Conservation (phyloP, 1,139 yeast genomes). For the Yamadazyma aaseri region DNA sequence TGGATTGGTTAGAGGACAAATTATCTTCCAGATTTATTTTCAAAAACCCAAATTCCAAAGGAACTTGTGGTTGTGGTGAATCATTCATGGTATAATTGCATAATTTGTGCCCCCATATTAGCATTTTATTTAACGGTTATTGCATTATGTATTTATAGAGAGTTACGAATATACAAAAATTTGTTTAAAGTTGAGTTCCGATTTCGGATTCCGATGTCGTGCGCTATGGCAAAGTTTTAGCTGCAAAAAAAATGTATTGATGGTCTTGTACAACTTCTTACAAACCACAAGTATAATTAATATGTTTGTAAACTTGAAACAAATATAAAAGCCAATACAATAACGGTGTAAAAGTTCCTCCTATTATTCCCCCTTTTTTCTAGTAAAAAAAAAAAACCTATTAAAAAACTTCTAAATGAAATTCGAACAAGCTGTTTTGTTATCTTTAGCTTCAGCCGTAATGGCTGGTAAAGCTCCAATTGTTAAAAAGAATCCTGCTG, state of each 20-base stretch:
- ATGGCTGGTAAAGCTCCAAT: constrained; percentile 39
- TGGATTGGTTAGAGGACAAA: constrained; percentile 98
- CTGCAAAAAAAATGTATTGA: neutral
- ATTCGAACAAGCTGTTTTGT: constrained; percentile 3
- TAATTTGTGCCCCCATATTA: neutral
- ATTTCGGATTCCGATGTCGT: constrained; percentile 1
- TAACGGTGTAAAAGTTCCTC: neutral
- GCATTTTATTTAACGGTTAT: neutral
- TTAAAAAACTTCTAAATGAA: constrained; percentile 2
- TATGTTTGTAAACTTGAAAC: neutral
- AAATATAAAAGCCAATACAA: neutral
- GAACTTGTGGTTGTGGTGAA: constrained; percentile 98
- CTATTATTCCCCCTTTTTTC: neutral
- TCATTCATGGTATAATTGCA: constrained; percentile 82
- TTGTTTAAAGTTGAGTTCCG: neutral
- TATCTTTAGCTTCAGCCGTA: constrained; percentile 8
- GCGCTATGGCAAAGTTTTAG: too few relatives aligned
- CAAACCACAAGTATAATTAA: too few relatives aligned
- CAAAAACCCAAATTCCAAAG: constrained; percentile 93
- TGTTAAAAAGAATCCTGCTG: constrained; percentile 41
- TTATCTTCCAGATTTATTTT: constrained; percentile 85
- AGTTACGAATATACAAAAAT: constrained; percentile 4
- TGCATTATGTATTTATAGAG: constrained; percentile 2
- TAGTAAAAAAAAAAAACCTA: too few relatives aligned
- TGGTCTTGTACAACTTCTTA: too few relatives aligned